Evolutionary conservation across 1,284 basidiomycete genomes (phyloP), one percentile per base, ranked within the genome.

Genomic region (Macrocystidia cucumis): DNA sequence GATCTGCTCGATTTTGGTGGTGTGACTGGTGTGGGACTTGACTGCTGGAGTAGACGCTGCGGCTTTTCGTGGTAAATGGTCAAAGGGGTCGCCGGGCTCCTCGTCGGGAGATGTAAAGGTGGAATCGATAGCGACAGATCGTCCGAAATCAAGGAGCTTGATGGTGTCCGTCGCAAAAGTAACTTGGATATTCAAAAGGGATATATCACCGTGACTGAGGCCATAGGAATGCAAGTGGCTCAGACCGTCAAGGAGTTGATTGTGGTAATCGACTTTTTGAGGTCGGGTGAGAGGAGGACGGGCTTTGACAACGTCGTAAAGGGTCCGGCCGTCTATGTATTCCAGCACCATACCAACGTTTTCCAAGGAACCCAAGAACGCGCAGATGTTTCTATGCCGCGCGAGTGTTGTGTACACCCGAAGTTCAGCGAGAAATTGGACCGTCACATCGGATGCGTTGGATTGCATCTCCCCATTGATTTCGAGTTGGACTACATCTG

Each of bases 321-420:
- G 59, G 29, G 85, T 79, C 42, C 78, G 70, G 3, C 85, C 85
- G 16, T 88, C 84, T 51, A 89, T 68, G 51, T 69, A 86, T 51
- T 88, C 85, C 37, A 89, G 72, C 9, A 88, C 84, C 78, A 89
- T 84, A 20, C 85, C 85, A 30, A 88, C 76, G 52, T 83, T 85
- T 55, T 88, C 85, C 35, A 89, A 63, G 17, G 78, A 82, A 3
- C 85, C 85, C 12, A 88, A 63, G 52, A 88, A 87, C 0, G 78
- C 77, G 29, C 79, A 77, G 48, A 89, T 79, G 48, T 88, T 87
- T 29, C 79, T 63, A 49, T 88, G 84, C 8, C 74, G 71, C 4
- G 73, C 57, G 2, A 85, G 59, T 28, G 80, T 83, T 5, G 82
- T 87, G 57, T 88, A 89, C 1, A 88, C 84, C 29, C 85, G 75